Evolutionary conservation across 805 yeast species (phyloP), one percentile per base, ranked within the genome.

Genomic region (Starmerella floris): DNA sequence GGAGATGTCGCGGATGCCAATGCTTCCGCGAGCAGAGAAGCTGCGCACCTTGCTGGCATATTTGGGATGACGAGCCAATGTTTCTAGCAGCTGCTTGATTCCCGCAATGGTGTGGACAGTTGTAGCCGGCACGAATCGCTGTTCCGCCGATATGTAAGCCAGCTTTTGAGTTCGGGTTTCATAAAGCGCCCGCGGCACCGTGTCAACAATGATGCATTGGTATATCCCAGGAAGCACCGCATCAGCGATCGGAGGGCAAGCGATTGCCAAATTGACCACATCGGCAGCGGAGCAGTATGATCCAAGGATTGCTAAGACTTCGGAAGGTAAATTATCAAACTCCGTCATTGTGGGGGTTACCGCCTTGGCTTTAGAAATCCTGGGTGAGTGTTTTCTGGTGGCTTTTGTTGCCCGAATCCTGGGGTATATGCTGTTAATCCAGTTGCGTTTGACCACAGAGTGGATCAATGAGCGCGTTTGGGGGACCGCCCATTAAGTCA

Each of bases 21-120:
- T 49, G 34, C 51, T 53, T 5, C 52, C 47, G 2, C 49, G 36
- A n/a, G 44, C 48, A 3, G 46, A 35, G 22, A 53, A 37, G 22
- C 51, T 42, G 45, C 51, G 45, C 23, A 53, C 56, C 28, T 23
- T 23, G 5, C 44, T 27, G 2, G 51, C 56, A 25, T 30, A 40
- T 19, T 35, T 21, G 1, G 51, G 46, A 11, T 30, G 22, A n/a
- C 35, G 32, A 13, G 42, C 33, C 30, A 61, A 43, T 4, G 58
- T 46, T 21, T 53, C 41, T 6, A 61, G 44, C 33, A 61, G 56
- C 39, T 49, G 52, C 27, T 55, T 48, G 33, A 60, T 49, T 9
- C 63, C 64, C 11, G 58, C 58, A 13, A 56, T 51, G 0, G 64
- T 61, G 25, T 57, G 51, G 15, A 61, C 63, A 0, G 50, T 34